Conservation (phyloP, 2,329 filamentous ascomycete genomes). For the Akanthomyces dipterigenus region DNA sequence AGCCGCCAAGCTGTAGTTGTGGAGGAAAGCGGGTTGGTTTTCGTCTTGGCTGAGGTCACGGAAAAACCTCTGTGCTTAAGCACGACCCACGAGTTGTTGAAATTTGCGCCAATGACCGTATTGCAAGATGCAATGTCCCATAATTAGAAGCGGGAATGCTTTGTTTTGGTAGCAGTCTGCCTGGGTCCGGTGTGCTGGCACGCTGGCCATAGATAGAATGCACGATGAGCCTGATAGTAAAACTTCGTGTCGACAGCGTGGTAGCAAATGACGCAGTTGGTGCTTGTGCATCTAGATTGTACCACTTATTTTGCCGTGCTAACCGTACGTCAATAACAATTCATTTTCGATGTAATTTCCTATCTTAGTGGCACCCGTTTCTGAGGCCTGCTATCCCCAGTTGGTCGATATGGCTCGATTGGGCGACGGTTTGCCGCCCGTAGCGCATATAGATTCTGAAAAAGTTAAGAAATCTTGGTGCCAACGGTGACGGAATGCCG, state of each 20-base stretch:
- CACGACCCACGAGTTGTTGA: not conserved
- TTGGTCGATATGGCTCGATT: not conserved
- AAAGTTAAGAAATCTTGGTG: not conserved
- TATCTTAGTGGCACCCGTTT: not conserved
- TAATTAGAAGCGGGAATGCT: slow-evolving; percentile 1
- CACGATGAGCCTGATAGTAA: not conserved
- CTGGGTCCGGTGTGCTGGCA: not conserved
- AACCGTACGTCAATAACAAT: not conserved
- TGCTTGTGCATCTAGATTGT: not conserved
- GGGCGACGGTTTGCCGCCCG: not conserved
- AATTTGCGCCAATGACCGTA: not conserved
- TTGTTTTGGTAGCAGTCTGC: not conserved
- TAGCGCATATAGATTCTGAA: not conserved
- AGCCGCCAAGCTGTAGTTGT: not conserved
- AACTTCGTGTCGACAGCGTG: not conserved
- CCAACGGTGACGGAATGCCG: not conserved
- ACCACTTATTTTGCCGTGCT: not conserved
- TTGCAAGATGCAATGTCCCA: not conserved
- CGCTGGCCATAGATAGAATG: too few relatives aligned
- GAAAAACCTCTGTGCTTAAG: not conserved
- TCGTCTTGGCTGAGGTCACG: slow-evolving; percentile 11
- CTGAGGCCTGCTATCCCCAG: not conserved
- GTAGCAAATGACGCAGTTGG: not conserved
- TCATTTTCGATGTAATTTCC: not conserved
- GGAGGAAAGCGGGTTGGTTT: not conserved